These are phyloP conservation scores for Pseudopediastrum boryanum DNA, from an alignment of 139 green algal genomes.

Conservation along the genomic window DNA sequence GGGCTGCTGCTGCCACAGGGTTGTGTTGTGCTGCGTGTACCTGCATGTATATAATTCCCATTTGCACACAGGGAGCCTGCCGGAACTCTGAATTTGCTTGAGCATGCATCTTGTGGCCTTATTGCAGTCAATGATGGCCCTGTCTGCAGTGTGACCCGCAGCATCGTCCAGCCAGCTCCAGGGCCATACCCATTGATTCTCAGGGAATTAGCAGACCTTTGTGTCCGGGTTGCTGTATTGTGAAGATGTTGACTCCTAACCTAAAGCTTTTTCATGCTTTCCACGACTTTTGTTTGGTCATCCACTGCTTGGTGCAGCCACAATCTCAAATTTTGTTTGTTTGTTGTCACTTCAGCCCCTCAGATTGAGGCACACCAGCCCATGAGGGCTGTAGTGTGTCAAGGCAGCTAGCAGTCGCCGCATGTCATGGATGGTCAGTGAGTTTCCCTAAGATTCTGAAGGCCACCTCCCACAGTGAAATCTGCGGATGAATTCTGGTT, in stretches of 20 bases:
- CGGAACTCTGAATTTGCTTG: not conserved
- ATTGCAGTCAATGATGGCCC: not conserved
- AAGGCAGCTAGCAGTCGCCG: too few species aligned
- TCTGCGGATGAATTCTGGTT: not conserved
- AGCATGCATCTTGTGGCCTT: not conserved
- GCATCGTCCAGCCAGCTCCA: not conserved
- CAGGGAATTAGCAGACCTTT: too few species aligned
- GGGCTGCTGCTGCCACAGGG: not conserved
- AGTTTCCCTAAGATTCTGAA: not conserved
- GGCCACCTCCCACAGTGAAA: not conserved
- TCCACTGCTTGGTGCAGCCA: not conserved
- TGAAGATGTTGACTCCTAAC: not conserved
- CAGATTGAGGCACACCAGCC: not conserved
- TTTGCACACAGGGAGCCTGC: not conserved
- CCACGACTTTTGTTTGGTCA: not conserved
- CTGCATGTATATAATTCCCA: not conserved
- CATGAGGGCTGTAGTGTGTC: too few species aligned
- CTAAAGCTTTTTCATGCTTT: not conserved
- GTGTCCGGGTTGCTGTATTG: too few species aligned
- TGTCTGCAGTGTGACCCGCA: not conserved
- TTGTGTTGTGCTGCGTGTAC: not conserved
- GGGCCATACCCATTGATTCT: not conserved
- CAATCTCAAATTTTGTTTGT: not conserved
- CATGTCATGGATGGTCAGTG: not conserved
- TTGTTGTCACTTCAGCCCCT: not conserved